Evolutionary conservation across 768 basidiomycete genomes (phyloP).

Genomic region (Cyclocybe cylindracea): DNA sequence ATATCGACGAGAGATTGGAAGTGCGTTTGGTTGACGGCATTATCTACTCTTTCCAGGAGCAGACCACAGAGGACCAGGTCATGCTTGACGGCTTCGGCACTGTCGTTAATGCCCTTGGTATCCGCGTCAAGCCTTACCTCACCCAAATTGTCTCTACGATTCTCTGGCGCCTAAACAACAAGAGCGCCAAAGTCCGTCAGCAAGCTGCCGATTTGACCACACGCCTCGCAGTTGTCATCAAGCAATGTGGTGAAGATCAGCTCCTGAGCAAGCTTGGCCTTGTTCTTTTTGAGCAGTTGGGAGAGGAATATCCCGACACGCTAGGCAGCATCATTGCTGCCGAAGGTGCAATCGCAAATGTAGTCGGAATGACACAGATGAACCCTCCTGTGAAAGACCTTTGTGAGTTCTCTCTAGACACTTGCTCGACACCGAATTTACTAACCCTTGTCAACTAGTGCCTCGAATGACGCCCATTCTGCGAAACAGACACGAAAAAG

Average conservation of each 20-base stretch:
- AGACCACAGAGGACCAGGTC: slow-evolving; percentile 97
- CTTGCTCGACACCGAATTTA: background rate
- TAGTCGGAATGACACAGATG: slow-evolving; percentile 99
- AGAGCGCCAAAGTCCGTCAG: slow-evolving; percentile 98
- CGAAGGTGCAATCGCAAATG: slow-evolving; percentile 97
- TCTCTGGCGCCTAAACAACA: slow-evolving; percentile 99
- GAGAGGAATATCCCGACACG: slow-evolving; percentile 99
- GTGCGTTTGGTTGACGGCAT: slow-evolving; percentile 95
- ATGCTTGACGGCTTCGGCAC: slow-evolving; percentile 99
- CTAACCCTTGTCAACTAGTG: slow-evolving; percentile 48
- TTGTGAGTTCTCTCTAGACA: slow-evolving; percentile 54
- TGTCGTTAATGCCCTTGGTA: slow-evolving; percentile 94
- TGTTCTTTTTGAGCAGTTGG: slow-evolving; percentile 96
- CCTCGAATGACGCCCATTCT: slow-evolving; percentile 99
- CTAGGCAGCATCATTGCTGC: slow-evolving; percentile 99
- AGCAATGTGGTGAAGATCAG: slow-evolving; percentile 97
- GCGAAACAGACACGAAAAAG: slow-evolving; percentile 98
- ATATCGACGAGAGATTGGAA: slow-evolving; percentile 95
- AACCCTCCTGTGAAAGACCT: slow-evolving; percentile 99
- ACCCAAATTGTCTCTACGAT: slow-evolving; percentile 99
- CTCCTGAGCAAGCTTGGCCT: slow-evolving; percentile 94
- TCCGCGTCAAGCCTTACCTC: slow-evolving; percentile 97
- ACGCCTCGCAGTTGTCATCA: slow-evolving; percentile 96
- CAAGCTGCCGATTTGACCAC: slow-evolving; percentile 98
- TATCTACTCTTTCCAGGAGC: slow-evolving; percentile 99